Conservation (phyloP, 192 early-diverging fungal genomes). For the Backusella tarrabulga region DNA sequence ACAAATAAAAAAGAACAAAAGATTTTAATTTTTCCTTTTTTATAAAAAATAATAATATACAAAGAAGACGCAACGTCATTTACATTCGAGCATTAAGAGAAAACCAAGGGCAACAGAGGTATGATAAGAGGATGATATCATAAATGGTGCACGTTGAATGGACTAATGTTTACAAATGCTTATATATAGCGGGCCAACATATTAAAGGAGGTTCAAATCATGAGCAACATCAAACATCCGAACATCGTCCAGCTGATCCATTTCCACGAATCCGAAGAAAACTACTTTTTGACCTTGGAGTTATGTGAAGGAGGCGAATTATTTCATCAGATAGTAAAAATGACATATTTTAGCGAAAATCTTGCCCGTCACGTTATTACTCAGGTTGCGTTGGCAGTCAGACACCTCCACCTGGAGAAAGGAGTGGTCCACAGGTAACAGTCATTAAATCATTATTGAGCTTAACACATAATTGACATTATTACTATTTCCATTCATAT, state of each 20-base stretch:
- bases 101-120: slow-evolving; percentile 24
- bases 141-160: neutral
- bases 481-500: neutral
- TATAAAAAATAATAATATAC: neutral
- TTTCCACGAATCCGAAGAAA: slow-evolving; percentile 71
- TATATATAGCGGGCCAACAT: slow-evolving; percentile 66
- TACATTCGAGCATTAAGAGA: slow-evolving; percentile 15
- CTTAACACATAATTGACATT: neutral
- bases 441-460: no score
- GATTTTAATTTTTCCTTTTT: neutral
- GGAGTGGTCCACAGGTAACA: slow-evolving; percentile 70
- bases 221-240: slow-evolving; percentile 71
- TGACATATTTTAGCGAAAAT: slow-evolving; percentile 81
- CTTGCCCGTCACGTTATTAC: slow-evolving; percentile 77
- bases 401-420: slow-evolving; percentile 79
- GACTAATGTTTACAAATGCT: neutral
- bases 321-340: slow-evolving; percentile 80
- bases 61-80: neutral
- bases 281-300: slow-evolving; percentile 82
- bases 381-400: slow-evolving; percentile 82
- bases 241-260: slow-evolving; percentile 76
- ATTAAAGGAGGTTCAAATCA: slow-evolving; percentile 84
- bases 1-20: neutral
- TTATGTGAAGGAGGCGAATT: slow-evolving; percentile 85
- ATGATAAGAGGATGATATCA: slow-evolving; percentile 5